phyloP scores from a whole-genome alignment of 129 eudicot genomes.

The Solidago caesia region DNA sequence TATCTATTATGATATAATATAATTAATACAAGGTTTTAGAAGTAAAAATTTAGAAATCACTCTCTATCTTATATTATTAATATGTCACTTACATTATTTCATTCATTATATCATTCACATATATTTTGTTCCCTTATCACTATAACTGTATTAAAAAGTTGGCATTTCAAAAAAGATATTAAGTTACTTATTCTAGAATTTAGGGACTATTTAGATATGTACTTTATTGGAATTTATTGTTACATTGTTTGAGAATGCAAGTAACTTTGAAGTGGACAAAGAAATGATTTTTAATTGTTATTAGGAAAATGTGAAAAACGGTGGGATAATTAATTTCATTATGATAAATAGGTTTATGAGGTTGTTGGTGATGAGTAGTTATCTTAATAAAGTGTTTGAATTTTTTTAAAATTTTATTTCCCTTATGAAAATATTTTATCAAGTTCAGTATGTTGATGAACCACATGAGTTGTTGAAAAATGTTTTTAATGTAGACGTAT shows the following conservation, averaged over 20 bases:
- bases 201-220: no score
- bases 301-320: slow-evolving; percentile 31
- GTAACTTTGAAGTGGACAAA: slow-evolving; percentile 49
- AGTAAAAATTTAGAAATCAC: no score
- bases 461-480: slow-evolving; percentile 39
- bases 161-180: no score
- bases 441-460: slow-evolving; percentile 48
- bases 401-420: slow-evolving; percentile 58
- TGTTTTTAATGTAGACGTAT: no score
- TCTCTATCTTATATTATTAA: no score
- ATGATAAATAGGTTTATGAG: slow-evolving; percentile 63
- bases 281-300: slow-evolving; percentile 48
- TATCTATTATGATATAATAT: no score
- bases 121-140: no score
- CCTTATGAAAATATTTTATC: slow-evolving; percentile 62
- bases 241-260: slow-evolving; percentile 49
- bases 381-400: slow-evolving; percentile 58
- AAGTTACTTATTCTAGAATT: no score
- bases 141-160: no score
- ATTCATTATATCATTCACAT: no score
- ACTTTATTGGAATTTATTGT: slow-evolving; percentile 34
- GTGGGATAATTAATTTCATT: slow-evolving; percentile 32
- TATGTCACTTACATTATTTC: no score
- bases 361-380: slow-evolving; percentile 47
- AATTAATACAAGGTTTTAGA: no score